Evolutionary conservation across 2,329 filamentous ascomycete genomes (phyloP).

Genomic region (Rachicladosporium sp.): DNA sequence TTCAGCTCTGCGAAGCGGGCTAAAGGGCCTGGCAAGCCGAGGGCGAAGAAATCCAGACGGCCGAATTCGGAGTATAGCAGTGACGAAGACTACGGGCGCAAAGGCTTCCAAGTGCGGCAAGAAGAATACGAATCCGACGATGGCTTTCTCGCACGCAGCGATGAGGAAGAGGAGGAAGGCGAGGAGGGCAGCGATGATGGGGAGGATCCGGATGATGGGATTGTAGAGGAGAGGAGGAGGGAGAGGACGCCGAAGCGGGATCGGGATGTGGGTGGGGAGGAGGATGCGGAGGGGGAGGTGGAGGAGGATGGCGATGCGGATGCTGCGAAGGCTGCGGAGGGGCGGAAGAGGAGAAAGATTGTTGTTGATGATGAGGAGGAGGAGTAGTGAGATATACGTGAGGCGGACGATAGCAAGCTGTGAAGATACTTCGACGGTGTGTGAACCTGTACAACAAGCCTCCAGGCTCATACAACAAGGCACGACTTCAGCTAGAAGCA

Average conservation of each 20-base stretch:
- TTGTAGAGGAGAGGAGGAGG: constrained; percentile 13
- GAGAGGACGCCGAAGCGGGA: constrained; percentile 15
- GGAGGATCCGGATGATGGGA: constrained; percentile 33
- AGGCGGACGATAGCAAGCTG: too few relatives aligned
- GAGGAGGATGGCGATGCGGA: constrained; percentile 27
- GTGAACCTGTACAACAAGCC: too few relatives aligned
- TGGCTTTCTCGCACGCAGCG: constrained; percentile 64
- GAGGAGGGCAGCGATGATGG: constrained; percentile 38
- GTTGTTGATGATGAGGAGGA: constrained; percentile 38
- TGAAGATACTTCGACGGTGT: too few relatives aligned
- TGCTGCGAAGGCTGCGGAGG: constrained; percentile 17
- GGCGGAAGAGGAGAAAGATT: constrained; percentile 32
- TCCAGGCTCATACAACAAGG: too few relatives aligned
- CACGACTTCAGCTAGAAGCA: too few relatives aligned
- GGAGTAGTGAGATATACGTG: constrained; percentile 14
- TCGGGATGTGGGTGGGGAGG: constrained; percentile 8
- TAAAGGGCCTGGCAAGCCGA: constrained; percentile 14
- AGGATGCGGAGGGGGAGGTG: constrained; percentile 12
- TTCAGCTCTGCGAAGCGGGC: constrained; percentile 19
- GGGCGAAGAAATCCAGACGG: constrained; percentile 22
- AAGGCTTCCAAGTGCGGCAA: constrained; percentile 47
- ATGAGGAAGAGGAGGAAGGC: constrained; percentile 51
- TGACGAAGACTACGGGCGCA: constrained; percentile 64
- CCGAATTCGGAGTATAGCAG: constrained; percentile 46
- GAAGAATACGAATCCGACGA: constrained; percentile 73